Percentiles rank a stretch among this genome's conserved stretches.
phyloP scores from a whole-genome alignment of 2,329 filamentous ascomycete species.

The Epichloe sibirici region DNA sequence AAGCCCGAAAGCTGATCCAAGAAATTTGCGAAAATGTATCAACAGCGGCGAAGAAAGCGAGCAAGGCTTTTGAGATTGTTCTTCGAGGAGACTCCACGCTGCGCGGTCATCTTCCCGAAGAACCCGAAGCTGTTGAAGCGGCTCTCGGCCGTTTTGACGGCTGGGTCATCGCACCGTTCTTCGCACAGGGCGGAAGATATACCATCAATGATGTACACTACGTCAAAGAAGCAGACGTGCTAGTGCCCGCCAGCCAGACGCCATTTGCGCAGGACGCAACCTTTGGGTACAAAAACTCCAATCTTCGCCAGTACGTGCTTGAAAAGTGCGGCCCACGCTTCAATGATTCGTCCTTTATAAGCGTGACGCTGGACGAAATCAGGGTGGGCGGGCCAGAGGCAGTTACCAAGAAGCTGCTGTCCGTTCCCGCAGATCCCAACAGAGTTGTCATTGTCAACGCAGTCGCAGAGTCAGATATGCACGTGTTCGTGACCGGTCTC shows the following conservation, averaged over 20 bases:
- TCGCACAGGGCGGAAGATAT: conserved; percentile 41
- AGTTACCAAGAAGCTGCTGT: conserved; percentile 15
- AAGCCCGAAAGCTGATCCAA: conserved; percentile 32
- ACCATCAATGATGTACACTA: conserved; percentile 46
- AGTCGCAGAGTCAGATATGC: conserved; percentile 40
- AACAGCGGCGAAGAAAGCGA: conserved; percentile 26
- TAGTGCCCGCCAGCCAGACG: conserved; percentile 32
- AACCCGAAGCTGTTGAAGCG: conserved; percentile 37
- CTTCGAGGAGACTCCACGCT: conserved; percentile 43
- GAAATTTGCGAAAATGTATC: conserved; percentile 38
- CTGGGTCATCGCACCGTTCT: conserved; percentile 44
- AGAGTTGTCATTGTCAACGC: conserved; percentile 41
- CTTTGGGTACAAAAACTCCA: conserved; percentile 43
- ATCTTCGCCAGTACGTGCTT: conserved; percentile 32
- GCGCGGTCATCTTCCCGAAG: conserved; percentile 41
- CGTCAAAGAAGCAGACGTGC: conserved; percentile 34
- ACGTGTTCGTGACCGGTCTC: conserved; percentile 39
- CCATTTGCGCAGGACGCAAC: conserved; percentile 45
- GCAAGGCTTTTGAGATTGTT: conserved; percentile 37
- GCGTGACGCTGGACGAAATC: conserved; percentile 19
- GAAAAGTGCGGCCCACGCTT: conserved; percentile 33
- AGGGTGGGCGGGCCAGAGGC: conserved; percentile 15
- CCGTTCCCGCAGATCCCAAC: conserved; percentile 21
- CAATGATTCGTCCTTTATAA: conserved; percentile 13
- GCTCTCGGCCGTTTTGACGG: conserved; percentile 36